Percentiles rank a stretch among this genome's conserved stretches.
phyloP scores from a whole-genome alignment of 2,329 filamentous ascomycete genomes.

The Ophiosphaerella korrae region DNA sequence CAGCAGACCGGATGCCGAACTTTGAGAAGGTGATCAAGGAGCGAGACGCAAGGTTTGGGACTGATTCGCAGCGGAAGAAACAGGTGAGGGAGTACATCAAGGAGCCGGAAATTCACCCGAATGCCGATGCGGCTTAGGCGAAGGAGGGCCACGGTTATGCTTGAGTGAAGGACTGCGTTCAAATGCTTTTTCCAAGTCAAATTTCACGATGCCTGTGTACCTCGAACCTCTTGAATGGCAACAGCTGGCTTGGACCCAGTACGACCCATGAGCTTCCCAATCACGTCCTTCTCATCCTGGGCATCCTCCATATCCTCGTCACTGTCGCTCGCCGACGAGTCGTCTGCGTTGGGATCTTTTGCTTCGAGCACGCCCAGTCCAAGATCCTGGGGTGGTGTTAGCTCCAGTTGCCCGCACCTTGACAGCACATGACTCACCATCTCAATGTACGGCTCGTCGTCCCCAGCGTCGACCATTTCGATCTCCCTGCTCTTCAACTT shows the following conservation, averaged over 20 bases:
- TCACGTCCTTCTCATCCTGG: slow-evolving; percentile 35
- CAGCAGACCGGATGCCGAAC: slow-evolving; percentile 53
- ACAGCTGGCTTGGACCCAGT: slow-evolving; percentile 22
- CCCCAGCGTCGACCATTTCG: slow-evolving; percentile 39
- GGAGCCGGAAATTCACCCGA: slow-evolving; percentile 53
- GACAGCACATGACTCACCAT: slow-evolving; percentile 36
- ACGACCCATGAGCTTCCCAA: slow-evolving; percentile 46
- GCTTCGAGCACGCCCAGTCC: slow-evolving; percentile 54
- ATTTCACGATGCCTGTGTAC: slow-evolving; percentile 20
- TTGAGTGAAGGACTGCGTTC: not conserved
- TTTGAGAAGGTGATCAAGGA: slow-evolving; percentile 54
- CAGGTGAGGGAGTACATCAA: slow-evolving; percentile 60
- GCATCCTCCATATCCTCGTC: slow-evolving; percentile 26
- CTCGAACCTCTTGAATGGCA: slow-evolving; percentile 39
- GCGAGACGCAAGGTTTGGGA: slow-evolving; percentile 60
- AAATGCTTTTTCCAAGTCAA: not conserved
- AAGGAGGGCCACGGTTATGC: slow-evolving; percentile 24
- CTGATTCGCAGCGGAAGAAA: slow-evolving; percentile 58
- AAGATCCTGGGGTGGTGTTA: slow-evolving; percentile 41
- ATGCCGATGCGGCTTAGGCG: slow-evolving; percentile 58
- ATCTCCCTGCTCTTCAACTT: slow-evolving; percentile 45
- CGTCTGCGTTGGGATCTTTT: slow-evolving; percentile 34
- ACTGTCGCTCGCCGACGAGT: slow-evolving; percentile 27
- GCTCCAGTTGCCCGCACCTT: not conserved
- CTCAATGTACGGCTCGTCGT: slow-evolving; percentile 46